A percentile compares a stretch with the other conserved stretches of the same genome.
These are phyloP conservation scores for Quercus tomentella DNA, from an alignment of 331 rosid species.

Conservation along the genomic window DNA sequence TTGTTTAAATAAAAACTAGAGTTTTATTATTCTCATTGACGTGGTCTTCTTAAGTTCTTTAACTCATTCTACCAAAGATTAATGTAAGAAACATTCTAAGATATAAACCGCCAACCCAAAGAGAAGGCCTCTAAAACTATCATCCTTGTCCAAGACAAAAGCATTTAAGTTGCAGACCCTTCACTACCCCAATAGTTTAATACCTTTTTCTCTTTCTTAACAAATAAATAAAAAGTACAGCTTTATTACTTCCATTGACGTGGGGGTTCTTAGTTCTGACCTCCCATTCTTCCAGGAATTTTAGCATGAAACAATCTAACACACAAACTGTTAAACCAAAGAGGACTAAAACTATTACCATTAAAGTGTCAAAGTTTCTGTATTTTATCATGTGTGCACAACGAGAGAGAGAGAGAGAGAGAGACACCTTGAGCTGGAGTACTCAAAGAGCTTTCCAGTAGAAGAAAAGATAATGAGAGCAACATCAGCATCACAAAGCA, in stretches of 20 bases:
- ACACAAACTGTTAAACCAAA: neutral
- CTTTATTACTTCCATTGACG: neutral
- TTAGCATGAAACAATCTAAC: neutral
- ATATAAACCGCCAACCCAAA: too few species aligned
- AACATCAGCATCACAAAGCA: constrained; percentile 91
- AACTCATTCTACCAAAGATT: too few species aligned
- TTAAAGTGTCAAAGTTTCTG: neutral
- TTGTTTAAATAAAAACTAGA: too few species aligned
- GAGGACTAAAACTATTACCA: neutral
- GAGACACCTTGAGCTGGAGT: constrained; percentile 68
- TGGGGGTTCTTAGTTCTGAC: neutral
- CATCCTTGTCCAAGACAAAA: too few species aligned
- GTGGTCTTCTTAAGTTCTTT: too few species aligned
- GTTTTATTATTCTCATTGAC: too few species aligned
- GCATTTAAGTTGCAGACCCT: neutral
- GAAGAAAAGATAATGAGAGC: constrained; percentile 80
- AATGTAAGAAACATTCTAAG: too few species aligned
- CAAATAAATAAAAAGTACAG: neutral
- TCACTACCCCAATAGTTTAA: neutral
- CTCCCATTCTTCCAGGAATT: neutral
- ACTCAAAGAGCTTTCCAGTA: constrained; percentile 83
- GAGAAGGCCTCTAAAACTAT: too few species aligned
- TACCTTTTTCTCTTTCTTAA: neutral
- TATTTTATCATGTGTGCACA: neutral
- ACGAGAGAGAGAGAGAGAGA: neutral